Evolutionary conservation across 2,329 filamentous ascomycete species (phyloP).

Genomic region (Monilinia vaccinii-corymbosi): DNA sequence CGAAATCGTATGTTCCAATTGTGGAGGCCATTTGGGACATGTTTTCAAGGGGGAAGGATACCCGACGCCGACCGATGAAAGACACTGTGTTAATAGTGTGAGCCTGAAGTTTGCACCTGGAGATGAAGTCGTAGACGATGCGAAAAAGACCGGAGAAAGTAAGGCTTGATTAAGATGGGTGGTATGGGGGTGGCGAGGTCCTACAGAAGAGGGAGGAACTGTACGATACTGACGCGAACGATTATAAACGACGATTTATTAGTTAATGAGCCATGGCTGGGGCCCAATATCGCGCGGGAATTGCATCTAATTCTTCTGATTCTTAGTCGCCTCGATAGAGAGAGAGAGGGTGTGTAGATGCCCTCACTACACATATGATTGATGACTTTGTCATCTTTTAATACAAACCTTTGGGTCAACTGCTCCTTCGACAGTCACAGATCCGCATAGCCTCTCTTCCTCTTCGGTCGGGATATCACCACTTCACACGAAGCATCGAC

Average conservation of each 20-base stretch:
- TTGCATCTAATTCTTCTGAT: too few species aligned
- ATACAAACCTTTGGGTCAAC: neutral
- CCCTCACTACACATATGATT: too few species aligned
- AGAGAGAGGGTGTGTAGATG: too few species aligned
- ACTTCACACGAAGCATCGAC: neutral
- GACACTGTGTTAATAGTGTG: slow-evolving; percentile 93
- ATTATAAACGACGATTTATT: too few species aligned
- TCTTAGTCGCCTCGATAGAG: too few species aligned
- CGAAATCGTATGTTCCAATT: slow-evolving; percentile 92
- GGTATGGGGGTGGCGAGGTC: too few species aligned
- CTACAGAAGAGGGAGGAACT: too few species aligned
- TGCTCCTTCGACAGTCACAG: neutral
- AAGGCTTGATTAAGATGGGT: neutral
- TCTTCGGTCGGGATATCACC: neutral
- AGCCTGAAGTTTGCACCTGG: slow-evolving; percentile 72
- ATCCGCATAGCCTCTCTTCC: too few species aligned
- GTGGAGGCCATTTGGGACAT: slow-evolving; percentile 84
- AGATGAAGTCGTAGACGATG: slow-evolving; percentile 43
- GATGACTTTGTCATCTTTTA: neutral
- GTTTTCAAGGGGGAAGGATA: slow-evolving; percentile 88
- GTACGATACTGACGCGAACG: too few species aligned
- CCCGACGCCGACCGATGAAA: slow-evolving; percentile 80
- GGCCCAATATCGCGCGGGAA: too few species aligned
- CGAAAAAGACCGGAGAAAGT: slow-evolving; percentile 29
- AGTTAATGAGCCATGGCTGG: too few species aligned